Evolutionary conservation across 805 yeast species (phyloP).

Genomic region (Metschnikowia vanudenii): DNA sequence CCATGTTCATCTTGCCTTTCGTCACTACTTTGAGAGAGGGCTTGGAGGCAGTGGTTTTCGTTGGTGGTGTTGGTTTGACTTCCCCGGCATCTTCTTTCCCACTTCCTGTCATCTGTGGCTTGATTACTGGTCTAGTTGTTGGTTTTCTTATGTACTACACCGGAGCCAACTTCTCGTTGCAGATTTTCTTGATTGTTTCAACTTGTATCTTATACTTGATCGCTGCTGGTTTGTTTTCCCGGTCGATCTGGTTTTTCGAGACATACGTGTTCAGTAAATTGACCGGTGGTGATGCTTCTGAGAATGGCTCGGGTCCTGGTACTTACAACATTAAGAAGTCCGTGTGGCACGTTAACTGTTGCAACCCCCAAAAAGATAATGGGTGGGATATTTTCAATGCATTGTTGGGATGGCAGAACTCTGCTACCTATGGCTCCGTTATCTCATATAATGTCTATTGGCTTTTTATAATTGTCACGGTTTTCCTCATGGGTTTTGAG

Average conservation of each 20-base stretch:
- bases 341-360: neutral
- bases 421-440: constrained; percentile 92
- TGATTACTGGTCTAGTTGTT: neutral
- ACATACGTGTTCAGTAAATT: neutral
- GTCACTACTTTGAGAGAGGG: neutral
- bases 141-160: neutral
- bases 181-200: neutral
- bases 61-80: neutral
- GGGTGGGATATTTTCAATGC: constrained; percentile 99
- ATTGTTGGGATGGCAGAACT: constrained; percentile 93
- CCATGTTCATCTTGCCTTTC: neutral
- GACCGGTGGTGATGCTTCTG: neutral
- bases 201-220: neutral
- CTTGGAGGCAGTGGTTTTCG: neutral
- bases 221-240: neutral
- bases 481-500: constrained; percentile 70
- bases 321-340: neutral
- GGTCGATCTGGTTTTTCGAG: neutral
- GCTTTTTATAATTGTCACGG: constrained; percentile 58
- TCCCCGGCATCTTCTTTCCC: neutral
- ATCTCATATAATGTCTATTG: constrained; percentile 87
- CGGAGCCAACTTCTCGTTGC: neutral
- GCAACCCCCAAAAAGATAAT: constrained; percentile 56
- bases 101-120: neutral
- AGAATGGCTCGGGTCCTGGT: neutral